A percentile compares a stretch with the other conserved stretches of the same genome.
Evolutionary conservation across 768 basidiomycete genomes (phyloP).

Genomic region (Cubamyces sp.): DNA sequence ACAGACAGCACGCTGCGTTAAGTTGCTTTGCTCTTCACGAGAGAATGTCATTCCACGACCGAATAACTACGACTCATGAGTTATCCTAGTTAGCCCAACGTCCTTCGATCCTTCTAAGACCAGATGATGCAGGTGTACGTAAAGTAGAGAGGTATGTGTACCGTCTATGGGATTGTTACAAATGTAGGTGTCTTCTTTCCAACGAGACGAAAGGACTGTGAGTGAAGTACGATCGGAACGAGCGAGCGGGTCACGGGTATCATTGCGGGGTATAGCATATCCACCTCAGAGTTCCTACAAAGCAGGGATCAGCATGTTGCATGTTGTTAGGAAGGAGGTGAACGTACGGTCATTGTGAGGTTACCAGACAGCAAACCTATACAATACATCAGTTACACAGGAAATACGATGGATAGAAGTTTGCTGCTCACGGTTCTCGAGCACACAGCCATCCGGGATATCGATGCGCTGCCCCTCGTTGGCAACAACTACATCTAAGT

Average conservation of each 20-base stretch:
- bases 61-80: background rate
- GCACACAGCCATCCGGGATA: constrained; percentile 60
- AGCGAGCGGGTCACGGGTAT: background rate
- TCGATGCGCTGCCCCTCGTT: constrained; percentile 67
- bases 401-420: too few relatives aligned
- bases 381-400: too few relatives aligned
- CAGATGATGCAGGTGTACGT: background rate
- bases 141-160: background rate
- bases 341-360: constrained; percentile 68
- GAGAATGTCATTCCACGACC: background rate
- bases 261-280: background rate
- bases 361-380: constrained; percentile 68
- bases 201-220: background rate
- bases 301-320: background rate
- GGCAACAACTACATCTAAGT: constrained; percentile 51
- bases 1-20: too few relatives aligned
- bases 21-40: background rate
- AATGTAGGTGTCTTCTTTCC: background rate
- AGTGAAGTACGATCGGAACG: background rate
- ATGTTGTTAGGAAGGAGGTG: background rate
- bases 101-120: background rate
- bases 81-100: constrained; percentile 3
- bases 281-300: constrained; percentile 1
- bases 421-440: constrained; percentile 45
- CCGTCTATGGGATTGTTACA: constrained; percentile 3